Conservation (phyloP, 345 rosid species). For the Geranium rotundifolium region DNA sequence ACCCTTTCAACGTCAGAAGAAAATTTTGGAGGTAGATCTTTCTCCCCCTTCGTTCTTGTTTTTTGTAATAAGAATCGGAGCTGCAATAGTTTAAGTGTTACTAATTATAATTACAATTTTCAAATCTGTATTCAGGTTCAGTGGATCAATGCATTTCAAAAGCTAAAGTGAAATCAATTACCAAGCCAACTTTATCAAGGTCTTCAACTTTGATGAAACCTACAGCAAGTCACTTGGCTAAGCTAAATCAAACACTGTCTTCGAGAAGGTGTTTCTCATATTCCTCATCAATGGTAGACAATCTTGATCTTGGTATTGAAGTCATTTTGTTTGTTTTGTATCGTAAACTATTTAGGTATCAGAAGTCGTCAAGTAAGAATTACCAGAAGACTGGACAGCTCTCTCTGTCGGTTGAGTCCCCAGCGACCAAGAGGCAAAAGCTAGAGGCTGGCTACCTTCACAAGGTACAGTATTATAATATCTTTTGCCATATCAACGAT, state of each 20-base stretch:
- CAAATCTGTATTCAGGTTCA: slow-evolving; percentile 17
- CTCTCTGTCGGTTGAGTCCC: slow-evolving; percentile 25
- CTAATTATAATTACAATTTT: background rate
- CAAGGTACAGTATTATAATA: slow-evolving; percentile 37
- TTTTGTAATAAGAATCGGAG: too few species aligned
- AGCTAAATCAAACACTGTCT: slow-evolving; percentile 35
- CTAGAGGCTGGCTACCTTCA: slow-evolving; percentile 60
- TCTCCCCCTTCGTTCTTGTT: background rate
- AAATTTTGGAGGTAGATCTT: background rate
- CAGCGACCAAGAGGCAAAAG: slow-evolving; percentile 69
- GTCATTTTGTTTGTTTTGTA: background rate
- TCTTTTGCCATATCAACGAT: background rate
- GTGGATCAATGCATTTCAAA: slow-evolving; percentile 11
- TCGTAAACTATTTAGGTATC: slow-evolving; percentile 27
- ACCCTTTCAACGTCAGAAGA: background rate
- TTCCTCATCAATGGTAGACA: background rate
- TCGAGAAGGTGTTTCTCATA: slow-evolving; percentile 28
- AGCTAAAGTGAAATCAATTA: slow-evolving; percentile 10
- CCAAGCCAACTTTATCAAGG: slow-evolving; percentile 22
- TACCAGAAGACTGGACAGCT: slow-evolving; percentile 25
- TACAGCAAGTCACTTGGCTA: slow-evolving; percentile 79
- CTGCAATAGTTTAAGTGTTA: too few species aligned
- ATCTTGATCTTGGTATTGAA: background rate
- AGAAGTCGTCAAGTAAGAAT: slow-evolving; percentile 18
- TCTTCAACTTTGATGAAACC: slow-evolving; percentile 68